These are phyloP conservation scores for Nitzschia putrida DNA, from an alignment of 108 stramenopile genomes.

Conservation along the genomic window DNA sequence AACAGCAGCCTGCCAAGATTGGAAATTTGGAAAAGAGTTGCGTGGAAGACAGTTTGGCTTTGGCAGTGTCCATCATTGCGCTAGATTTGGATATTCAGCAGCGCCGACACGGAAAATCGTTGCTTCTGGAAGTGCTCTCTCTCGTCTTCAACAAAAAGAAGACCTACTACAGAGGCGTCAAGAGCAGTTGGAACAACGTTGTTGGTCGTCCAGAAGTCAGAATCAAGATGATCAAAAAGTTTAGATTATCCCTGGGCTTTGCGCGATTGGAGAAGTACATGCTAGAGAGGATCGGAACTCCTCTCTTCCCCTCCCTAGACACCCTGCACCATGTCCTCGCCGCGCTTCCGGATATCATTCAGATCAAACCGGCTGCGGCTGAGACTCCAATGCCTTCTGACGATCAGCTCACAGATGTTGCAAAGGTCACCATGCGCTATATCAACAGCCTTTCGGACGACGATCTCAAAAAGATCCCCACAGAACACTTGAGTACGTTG, in stretches of 20 bases:
- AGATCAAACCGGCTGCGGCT: slow-evolving; percentile 13
- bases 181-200: slow-evolving; percentile 59
- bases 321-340: slow-evolving; percentile 32
- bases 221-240: slow-evolving; percentile 61
- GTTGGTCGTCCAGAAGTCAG: slow-evolving; percentile 65
- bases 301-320: slow-evolving; percentile 46
- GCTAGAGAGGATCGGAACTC: slow-evolving; percentile 35
- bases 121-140: slow-evolving; percentile 51
- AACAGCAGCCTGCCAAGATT: slow-evolving; percentile 80
- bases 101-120: slow-evolving; percentile 30
- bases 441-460: slow-evolving; percentile 54
- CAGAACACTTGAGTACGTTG: slow-evolving; percentile 54
- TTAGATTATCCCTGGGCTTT: slow-evolving; percentile 58
- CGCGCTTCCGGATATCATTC: slow-evolving; percentile 29
- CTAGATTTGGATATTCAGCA: slow-evolving; percentile 65
- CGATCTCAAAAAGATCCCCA: slow-evolving; percentile 57
- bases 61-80: slow-evolving; percentile 62
- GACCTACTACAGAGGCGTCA: slow-evolving; percentile 71
- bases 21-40: slow-evolving; percentile 72
- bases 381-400: slow-evolving; percentile 33
- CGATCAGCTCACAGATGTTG: slow-evolving; percentile 49
- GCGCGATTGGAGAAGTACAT: slow-evolving; percentile 53
- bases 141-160: slow-evolving; percentile 75
- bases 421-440: slow-evolving; percentile 61
- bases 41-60: slow-evolving; percentile 68